Evolutionary conservation across 345 rosid genomes (phyloP).

Genomic region (Punica granatum): DNA sequence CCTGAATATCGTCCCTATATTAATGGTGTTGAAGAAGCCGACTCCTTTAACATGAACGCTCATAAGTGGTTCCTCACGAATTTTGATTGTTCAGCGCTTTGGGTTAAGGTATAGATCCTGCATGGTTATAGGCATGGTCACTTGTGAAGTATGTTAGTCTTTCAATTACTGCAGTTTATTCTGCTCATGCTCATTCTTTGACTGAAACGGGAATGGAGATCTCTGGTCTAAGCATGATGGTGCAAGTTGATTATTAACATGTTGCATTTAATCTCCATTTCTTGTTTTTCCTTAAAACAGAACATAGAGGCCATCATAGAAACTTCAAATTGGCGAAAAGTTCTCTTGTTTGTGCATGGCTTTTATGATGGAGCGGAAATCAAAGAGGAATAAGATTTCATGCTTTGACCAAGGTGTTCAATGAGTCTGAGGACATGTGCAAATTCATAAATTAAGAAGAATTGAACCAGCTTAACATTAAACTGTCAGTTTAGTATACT

Average conservation of each 20-base stretch:
- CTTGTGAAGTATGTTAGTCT: not conserved
- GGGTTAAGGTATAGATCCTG: conserved; percentile 64
- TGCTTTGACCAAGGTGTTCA: not conserved
- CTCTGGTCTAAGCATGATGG: not conserved
- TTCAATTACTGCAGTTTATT: not conserved
- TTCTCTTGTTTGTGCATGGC: not conserved
- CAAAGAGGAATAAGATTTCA: not conserved
- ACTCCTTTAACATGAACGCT: conserved; percentile 90
- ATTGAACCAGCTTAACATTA: not conserved
- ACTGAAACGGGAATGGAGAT: not conserved
- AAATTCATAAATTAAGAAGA: not conserved
- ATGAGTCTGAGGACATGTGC: not conserved
- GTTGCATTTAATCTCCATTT: not conserved
- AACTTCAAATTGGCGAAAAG: not conserved
- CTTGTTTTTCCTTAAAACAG: not conserved
- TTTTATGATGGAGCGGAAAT: not conserved
- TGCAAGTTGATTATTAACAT: not conserved
- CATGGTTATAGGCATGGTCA: not conserved
- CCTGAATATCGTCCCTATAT: conserved; percentile 71
- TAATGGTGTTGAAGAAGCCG: conserved; percentile 80
- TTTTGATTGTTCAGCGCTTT: conserved; percentile 78
- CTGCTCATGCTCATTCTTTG: not conserved
- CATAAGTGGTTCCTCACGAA: conserved; percentile 91
- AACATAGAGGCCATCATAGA: not conserved
- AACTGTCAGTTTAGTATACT: not conserved